Percentiles rank a stretch among this genome's conserved stretches.
Evolutionary conservation across 139 green algal species (phyloP).

Genomic region (Coelastrella sp.): DNA sequence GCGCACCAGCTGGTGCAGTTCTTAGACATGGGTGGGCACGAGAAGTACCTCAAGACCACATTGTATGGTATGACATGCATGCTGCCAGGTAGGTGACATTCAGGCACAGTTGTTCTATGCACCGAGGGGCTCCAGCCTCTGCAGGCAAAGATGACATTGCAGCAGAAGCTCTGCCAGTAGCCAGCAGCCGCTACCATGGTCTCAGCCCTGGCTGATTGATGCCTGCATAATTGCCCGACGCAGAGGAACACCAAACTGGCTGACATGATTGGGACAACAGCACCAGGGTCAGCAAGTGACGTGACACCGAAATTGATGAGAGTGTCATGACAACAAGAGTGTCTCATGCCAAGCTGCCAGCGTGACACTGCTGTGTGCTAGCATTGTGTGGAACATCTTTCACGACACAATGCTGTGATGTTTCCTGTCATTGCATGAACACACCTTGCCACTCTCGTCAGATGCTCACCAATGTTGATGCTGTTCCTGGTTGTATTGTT

Average conservation of each 20-base stretch:
- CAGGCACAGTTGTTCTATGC: background rate
- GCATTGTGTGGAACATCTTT: no score
- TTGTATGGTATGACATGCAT: constrained; percentile 76
- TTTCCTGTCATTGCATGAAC: background rate
- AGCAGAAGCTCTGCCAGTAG: no score
- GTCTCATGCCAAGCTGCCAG: background rate
- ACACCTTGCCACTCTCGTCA: background rate
- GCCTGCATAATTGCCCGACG: background rate
- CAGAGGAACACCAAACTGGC: no score
- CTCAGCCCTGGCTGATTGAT: background rate
- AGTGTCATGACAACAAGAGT: no score
- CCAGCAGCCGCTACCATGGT: no score
- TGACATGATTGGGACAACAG: no score
- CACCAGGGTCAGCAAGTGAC: no score
- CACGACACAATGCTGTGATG: background rate
- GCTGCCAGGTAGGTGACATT: constrained; percentile 50
- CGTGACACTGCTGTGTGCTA: no score
- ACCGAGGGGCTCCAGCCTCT: background rate
- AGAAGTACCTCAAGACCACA: constrained; percentile 85
- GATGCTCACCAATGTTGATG: background rate
- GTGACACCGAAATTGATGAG: no score
- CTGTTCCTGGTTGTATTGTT: no score
- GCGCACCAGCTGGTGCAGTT: constrained; percentile 73
- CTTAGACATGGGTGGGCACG: constrained; percentile 87
- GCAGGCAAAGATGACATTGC: no score